These are phyloP conservation scores for Linnemannia elongata DNA, from an alignment of 192 early-diverging fungal species.

Conservation along the genomic window DNA sequence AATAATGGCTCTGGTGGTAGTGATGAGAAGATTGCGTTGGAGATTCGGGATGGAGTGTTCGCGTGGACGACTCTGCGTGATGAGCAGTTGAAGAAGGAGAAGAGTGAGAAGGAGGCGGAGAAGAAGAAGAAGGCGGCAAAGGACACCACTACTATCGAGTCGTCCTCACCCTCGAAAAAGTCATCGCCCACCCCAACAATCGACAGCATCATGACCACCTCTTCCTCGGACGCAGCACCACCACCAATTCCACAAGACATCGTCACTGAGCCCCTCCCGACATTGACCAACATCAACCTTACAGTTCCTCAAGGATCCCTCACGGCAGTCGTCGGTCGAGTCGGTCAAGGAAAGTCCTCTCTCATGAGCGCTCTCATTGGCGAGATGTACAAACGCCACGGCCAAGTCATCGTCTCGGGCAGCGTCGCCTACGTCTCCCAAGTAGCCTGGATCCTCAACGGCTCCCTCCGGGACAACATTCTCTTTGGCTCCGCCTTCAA, in stretches of 20 bases:
- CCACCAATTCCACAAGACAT: neutral
- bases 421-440: constrained; percentile 69
- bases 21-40: neutral
- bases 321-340: constrained; percentile 71
- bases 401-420: constrained; percentile 70
- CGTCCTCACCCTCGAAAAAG: constrained; percentile 38
- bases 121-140: neutral
- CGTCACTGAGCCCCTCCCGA: neutral
- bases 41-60: constrained; percentile 8
- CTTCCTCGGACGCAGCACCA: constrained; percentile 20
- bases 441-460: constrained; percentile 48
- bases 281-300: constrained; percentile 57
- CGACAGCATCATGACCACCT: constrained; percentile 73
- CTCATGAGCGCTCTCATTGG: constrained; percentile 79
- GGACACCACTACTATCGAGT: constrained; percentile 7
- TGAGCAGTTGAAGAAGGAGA: constrained; percentile 1
- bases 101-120: neutral
- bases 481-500: constrained; percentile 42
- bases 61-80: constrained; percentile 5
- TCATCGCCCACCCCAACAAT: constrained; percentile 11
- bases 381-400: constrained; percentile 77
- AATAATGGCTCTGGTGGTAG: neutral
- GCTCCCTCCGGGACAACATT: constrained; percentile 50
- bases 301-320: constrained; percentile 56
- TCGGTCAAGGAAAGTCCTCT: constrained; percentile 85